Conservation (phyloP, 2,329 filamentous ascomycete species). For the Alternaria tenuissima region DNA sequence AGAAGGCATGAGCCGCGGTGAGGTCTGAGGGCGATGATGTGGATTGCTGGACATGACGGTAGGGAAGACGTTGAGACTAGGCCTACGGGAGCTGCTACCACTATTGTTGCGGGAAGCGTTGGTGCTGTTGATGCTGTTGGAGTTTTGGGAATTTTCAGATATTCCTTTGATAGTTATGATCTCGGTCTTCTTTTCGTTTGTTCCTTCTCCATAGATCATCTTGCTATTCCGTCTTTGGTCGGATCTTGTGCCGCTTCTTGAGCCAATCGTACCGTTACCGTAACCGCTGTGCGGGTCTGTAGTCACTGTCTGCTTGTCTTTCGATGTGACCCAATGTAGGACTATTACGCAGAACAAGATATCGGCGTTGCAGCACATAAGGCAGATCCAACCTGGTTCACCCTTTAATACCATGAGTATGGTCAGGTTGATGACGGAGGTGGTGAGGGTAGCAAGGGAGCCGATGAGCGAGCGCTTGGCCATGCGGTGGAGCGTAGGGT, state of each 20-base stretch:
- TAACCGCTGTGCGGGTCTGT: background rate
- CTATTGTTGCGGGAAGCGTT: background rate
- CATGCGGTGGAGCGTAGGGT: conserved; percentile 59
- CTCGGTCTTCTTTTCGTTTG: background rate
- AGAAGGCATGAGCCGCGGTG: background rate
- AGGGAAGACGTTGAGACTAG: conserved; percentile 2
- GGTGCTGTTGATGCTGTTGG: background rate
- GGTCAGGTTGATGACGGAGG: conserved; percentile 67
- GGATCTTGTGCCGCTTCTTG: conserved; percentile 1
- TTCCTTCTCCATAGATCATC: background rate
- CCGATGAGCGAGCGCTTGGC: conserved; percentile 68
- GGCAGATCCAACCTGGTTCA: conserved; percentile 71
- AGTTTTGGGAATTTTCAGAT: background rate
- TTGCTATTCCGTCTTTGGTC: background rate
- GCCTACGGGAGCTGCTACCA: background rate
- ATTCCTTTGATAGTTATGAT: background rate
- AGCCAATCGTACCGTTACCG: background rate
- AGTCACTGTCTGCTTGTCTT: conserved; percentile 11
- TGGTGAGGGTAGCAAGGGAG: conserved; percentile 64
- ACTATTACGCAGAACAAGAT: conserved; percentile 57
- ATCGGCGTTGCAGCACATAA: conserved; percentile 58
- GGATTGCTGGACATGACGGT: background rate
- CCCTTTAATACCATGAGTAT: conserved; percentile 67
- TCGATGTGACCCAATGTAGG: conserved; percentile 67
- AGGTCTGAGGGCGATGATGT: background rate